phyloP scores from a whole-genome alignment of 179 eudicot species.

The Patellifolia procumbens region DNA sequence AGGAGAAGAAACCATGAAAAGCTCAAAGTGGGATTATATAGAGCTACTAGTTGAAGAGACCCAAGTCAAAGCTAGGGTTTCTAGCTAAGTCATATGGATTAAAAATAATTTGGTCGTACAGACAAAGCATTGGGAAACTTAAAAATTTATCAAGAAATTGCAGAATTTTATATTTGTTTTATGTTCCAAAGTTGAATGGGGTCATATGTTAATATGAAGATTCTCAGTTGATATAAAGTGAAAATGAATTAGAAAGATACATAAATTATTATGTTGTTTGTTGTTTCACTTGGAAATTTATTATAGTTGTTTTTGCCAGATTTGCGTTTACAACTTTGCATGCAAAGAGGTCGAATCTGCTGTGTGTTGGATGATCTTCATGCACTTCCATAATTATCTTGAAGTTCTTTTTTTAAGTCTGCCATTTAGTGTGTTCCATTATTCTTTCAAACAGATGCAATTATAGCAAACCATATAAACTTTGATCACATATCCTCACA shows the following conservation, averaged over 20 bases:
- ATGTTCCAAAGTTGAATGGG: slow-evolving; percentile 9
- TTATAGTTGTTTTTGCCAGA: background rate
- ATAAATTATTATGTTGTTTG: background rate
- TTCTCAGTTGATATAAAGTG: background rate
- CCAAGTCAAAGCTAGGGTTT: slow-evolving; percentile 54
- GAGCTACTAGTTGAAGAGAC: slow-evolving; percentile 33
- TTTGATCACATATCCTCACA: too few species aligned
- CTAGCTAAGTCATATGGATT: slow-evolving; percentile 18
- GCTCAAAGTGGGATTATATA: slow-evolving; percentile 42
- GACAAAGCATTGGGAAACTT: slow-evolving; percentile 23
- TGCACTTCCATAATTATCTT: background rate
- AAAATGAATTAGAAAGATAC: background rate
- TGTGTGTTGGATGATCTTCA: background rate
- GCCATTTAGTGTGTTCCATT: too few species aligned
- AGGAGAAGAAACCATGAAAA: slow-evolving; percentile 27
- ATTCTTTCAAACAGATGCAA: too few species aligned
- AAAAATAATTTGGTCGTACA: slow-evolving; percentile 33
- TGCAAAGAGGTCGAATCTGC: background rate
- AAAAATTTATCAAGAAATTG: background rate
- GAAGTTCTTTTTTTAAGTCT: too few species aligned
- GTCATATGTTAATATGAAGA: slow-evolving; percentile 15
- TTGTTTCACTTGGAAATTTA: background rate
- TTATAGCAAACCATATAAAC: too few species aligned
- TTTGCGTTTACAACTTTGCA: background rate
- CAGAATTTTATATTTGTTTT: slow-evolving; percentile 15